phyloP scores from a whole-genome alignment of 495 filamentous ascomycete species.

The Trichoderma reesei region DNA sequence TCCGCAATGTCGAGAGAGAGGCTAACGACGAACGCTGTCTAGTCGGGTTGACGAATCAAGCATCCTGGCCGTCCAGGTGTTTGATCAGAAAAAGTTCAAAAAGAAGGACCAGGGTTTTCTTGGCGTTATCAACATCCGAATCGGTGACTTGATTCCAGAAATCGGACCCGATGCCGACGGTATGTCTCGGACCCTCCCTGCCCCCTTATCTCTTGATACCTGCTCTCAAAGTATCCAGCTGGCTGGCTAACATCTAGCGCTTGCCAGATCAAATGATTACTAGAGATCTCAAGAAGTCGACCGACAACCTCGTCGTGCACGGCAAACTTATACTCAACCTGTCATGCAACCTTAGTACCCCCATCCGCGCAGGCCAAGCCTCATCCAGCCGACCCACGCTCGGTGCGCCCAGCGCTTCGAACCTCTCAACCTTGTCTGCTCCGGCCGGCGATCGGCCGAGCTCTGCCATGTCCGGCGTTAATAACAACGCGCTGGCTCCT shows the following conservation, averaged over 20 bases:
- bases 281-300: conserved; percentile 95
- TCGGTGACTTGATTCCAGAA: conserved; percentile 79
- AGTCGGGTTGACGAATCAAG: conserved; percentile 87
- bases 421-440: conserved; percentile 22
- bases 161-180: conserved; percentile 82
- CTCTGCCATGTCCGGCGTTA: conserved; percentile 36
- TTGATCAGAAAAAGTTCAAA: conserved; percentile 99
- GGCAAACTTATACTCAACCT: conserved; percentile 95
- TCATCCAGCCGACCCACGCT: conserved; percentile 34
- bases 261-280: conserved; percentile 78
- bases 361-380: conserved; percentile 23
- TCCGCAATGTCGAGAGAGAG: background rate
- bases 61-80: conserved; percentile 94
- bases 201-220: background rate
- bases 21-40: conserved; percentile 21
- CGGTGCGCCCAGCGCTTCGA: conserved; percentile 28
- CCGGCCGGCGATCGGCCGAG: conserved; percentile 30
- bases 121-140: conserved; percentile 91
- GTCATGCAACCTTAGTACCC: conserved; percentile 66
- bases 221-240: background rate
- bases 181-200: conserved; percentile 34
- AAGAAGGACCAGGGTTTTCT: conserved; percentile 99
- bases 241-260: conserved; percentile 9
- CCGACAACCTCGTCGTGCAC: conserved; percentile 94
- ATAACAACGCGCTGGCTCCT: conserved; percentile 22